Percentiles rank a stretch among this genome's conserved stretches.
These are phyloP conservation scores for Arthrocladium fulminans DNA, from an alignment of 2,329 filamentous ascomycete species.

Conservation along the genomic window DNA sequence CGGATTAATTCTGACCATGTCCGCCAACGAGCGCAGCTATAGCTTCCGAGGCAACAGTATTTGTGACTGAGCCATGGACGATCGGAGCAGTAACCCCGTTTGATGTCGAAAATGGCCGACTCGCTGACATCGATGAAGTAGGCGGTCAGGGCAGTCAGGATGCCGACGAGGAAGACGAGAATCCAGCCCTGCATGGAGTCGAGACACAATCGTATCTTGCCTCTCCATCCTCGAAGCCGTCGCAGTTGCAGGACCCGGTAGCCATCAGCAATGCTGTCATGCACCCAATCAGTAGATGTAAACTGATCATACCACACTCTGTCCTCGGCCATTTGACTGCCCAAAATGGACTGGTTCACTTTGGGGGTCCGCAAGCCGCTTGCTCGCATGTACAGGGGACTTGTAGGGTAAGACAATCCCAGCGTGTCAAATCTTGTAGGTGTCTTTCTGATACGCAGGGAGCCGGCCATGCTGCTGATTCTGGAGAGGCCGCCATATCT, in stretches of 20 bases:
- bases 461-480: slow-evolving; percentile 17
- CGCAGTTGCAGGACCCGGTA: slow-evolving; percentile 78
- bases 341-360: slow-evolving; percentile 36
- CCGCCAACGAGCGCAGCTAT: slow-evolving; percentile 51
- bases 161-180: slow-evolving; percentile 79
- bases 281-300: slow-evolving; percentile 95
- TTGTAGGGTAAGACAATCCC: slow-evolving; percentile 8
- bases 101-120: slow-evolving; percentile 76
- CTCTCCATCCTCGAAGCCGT: slow-evolving; percentile 71
- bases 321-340: slow-evolving; percentile 64
- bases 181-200: slow-evolving; percentile 93
- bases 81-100: slow-evolving; percentile 72
- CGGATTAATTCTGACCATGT: slow-evolving; percentile 58
- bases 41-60: slow-evolving; percentile 50
- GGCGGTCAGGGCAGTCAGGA: slow-evolving; percentile 73
- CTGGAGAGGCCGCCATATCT: slow-evolving; percentile 18
- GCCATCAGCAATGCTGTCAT: slow-evolving; percentile 91
- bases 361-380: slow-evolving; percentile 19
- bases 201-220: slow-evolving; percentile 65
- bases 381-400: slow-evolving; percentile 1
- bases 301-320: slow-evolving; percentile 98
- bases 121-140: slow-evolving; percentile 87
- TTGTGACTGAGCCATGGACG: slow-evolving; percentile 68
- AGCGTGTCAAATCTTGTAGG: slow-evolving; percentile 12
- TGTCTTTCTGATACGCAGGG: slow-evolving; percentile 15